phyloP scores from a whole-genome alignment of 345 rosid genomes.

The Lepidium didymum region DNA sequence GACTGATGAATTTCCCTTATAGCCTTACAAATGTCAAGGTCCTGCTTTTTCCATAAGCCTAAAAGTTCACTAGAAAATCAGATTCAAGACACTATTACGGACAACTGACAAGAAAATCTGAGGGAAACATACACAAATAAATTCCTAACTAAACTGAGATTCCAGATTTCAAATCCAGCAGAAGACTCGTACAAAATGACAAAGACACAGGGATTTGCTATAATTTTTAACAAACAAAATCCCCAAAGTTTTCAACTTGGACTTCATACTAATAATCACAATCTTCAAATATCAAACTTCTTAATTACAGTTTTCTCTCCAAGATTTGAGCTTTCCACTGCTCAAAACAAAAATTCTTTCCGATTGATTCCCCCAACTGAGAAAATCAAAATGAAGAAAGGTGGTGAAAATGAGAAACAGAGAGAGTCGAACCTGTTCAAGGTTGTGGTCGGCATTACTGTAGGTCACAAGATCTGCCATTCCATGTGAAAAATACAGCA shows the following conservation, averaged over 20 bases:
- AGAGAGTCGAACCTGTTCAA: slow-evolving; percentile 55
- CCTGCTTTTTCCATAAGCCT: not conserved
- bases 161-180: too few relatives aligned
- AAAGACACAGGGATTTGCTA: too few relatives aligned
- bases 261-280: not conserved
- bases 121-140: not conserved
- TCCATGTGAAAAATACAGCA: slow-evolving; percentile 82
- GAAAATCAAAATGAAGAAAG: not conserved
- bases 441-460: slow-evolving; percentile 79
- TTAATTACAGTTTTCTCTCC: not conserved
- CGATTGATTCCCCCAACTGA: not conserved
- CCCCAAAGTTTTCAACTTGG: not conserved
- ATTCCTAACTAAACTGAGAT: not conserved
- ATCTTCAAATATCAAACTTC: not conserved
- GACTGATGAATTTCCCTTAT: not conserved
- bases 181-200: not conserved
- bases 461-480: slow-evolving; percentile 98
- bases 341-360: not conserved
- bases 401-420: not conserved
- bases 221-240: too few relatives aligned
- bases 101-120: not conserved
- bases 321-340: not conserved
- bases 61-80: not conserved
- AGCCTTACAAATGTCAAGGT: slow-evolving; percentile 4
- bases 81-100: not conserved